Evolutionary conservation across 163 green algal species (phyloP), one percentile per base, ranked within the genome.

Genomic region (Scenedesmus sp.): DNA sequence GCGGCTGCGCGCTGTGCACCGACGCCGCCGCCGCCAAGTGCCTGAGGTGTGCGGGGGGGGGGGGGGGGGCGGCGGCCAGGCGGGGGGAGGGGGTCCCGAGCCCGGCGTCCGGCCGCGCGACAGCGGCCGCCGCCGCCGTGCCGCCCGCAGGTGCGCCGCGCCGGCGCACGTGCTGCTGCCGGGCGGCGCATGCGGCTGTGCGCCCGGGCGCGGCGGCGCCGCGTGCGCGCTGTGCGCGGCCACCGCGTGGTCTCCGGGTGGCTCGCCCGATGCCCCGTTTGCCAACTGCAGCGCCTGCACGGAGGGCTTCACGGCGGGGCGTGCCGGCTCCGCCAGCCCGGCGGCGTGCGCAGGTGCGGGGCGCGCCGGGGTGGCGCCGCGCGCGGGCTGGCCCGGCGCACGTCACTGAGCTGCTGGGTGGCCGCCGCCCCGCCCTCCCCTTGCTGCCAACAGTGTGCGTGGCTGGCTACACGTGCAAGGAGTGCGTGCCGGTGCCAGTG

Each of bases 291-390:
- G 15, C 9, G 20, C 26, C 15, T 66, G 58, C 33, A 29, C 11
- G 4, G 28, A 15, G 26, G 58, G 58, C 15, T 66, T 44, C 42
- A 31, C 26, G 58, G 45, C 58, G 17, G 26, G 24, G 18, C 14
- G 29, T 0, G 29, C 58, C 18, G 58, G 58, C 4, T 14, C 58
- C 3, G 42, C 58, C 4, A 28, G 26, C 6, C 29, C 58, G 10
- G 58, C 58, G n/a, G 58, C 26, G 26, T 66, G 58, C 58, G 39
- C 58, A 64, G n/a, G 56, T 64, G 28, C n/a, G 56, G 31, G n/a
- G n/a, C n/a, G n/a, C n/a, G n/a, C n/a, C n/a, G n/a, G n/a, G n/a
- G n/a, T n/a, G n/a, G n/a, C n/a, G n/a, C n/a, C n/a, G n/a, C n/a
- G n/a, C n/a, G n/a, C n/a, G n/a, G n/a, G n/a, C n/a, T n/a, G n/a